A percentile compares a stretch with the other conserved stretches of the same genome.
phyloP scores from a whole-genome alignment of 192 early-diverging fungal genomes.

The Podila epicladia region DNA sequence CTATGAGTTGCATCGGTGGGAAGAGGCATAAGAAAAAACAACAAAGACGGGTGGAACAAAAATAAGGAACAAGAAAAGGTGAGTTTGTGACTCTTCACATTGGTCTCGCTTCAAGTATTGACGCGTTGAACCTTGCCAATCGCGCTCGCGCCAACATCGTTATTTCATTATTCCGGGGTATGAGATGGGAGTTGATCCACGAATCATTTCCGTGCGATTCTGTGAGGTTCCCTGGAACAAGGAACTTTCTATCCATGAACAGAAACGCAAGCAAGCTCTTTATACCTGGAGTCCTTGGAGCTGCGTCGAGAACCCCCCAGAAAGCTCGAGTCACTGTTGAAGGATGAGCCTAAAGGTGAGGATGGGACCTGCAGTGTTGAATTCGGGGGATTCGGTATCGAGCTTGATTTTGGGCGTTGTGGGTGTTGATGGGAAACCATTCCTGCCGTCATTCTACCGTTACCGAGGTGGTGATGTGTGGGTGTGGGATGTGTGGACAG shows the following conservation, averaged over 20 bases:
- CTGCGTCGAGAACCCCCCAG: conserved; percentile 15
- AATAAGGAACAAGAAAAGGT: no score
- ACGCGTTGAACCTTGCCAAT: not conserved
- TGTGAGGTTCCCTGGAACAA: no score
- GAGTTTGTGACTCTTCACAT: no score
- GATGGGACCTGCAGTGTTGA: not conserved
- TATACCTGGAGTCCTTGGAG: conserved; percentile 51
- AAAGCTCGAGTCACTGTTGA: conserved; percentile 17
- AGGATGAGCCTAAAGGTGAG: conserved; percentile 18
- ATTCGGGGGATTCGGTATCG: not conserved
- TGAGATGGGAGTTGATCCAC: not conserved
- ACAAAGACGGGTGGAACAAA: no score
- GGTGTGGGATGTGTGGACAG: no score
- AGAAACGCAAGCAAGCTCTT: no score
- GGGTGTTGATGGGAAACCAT: not conserved
- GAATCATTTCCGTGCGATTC: no score
- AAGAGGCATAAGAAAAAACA: no score
- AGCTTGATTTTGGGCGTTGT: not conserved
- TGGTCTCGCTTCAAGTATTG: not conserved
- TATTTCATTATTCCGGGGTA: not conserved
- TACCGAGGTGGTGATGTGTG: no score
- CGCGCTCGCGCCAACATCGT: not conserved
- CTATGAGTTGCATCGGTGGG: not conserved
- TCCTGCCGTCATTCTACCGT: no score
- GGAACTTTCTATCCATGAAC: no score